These are phyloP conservation scores for Neonectria ditissima DNA, from an alignment of 2,329 filamentous ascomycete species.

Conservation along the genomic window DNA sequence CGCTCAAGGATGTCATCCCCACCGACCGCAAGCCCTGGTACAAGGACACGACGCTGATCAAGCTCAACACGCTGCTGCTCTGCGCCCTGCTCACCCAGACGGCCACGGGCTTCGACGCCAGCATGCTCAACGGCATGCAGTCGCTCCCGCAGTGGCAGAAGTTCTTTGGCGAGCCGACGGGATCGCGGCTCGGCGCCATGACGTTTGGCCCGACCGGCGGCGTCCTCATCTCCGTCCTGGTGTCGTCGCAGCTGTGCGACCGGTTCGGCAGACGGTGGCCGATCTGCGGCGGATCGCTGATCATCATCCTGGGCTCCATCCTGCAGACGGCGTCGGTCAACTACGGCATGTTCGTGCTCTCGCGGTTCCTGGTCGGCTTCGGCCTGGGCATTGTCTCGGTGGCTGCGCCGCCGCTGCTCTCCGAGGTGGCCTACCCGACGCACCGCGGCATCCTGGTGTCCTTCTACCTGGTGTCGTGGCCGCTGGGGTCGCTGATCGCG, in stretches of 20 bases:
- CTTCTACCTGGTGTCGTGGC: conserved; percentile 44
- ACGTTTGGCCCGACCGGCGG: conserved; percentile 42
- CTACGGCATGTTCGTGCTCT: conserved; percentile 50
- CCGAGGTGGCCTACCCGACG: conserved; percentile 51
- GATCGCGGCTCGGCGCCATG: conserved; percentile 47
- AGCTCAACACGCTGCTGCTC: conserved; percentile 49
- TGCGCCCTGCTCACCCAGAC: conserved; percentile 48
- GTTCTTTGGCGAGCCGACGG: conserved; percentile 46
- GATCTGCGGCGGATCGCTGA: conserved; percentile 42
- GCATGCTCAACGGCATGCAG: conserved; percentile 51
- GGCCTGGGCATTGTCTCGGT: conserved; percentile 55
- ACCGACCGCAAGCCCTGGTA: conserved; percentile 40
- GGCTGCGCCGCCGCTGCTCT: conserved; percentile 50
- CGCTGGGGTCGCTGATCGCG: conserved; percentile 35
- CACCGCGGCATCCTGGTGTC: conserved; percentile 50
- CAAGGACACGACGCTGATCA: conserved; percentile 38
- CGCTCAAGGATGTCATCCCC: conserved; percentile 41
- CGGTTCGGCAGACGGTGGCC: conserved; percentile 43
- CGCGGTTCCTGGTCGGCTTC: conserved; percentile 50
- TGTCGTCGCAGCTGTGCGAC: conserved; percentile 46
- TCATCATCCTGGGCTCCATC: conserved; percentile 46
- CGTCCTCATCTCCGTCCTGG: conserved; percentile 40
- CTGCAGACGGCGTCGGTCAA: conserved; percentile 48
- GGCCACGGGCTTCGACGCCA: conserved; percentile 49
- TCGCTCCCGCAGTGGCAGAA: conserved; percentile 47